phyloP scores from a whole-genome alignment of 768 basidiomycete genomes.

The Calocera viscosa region DNA sequence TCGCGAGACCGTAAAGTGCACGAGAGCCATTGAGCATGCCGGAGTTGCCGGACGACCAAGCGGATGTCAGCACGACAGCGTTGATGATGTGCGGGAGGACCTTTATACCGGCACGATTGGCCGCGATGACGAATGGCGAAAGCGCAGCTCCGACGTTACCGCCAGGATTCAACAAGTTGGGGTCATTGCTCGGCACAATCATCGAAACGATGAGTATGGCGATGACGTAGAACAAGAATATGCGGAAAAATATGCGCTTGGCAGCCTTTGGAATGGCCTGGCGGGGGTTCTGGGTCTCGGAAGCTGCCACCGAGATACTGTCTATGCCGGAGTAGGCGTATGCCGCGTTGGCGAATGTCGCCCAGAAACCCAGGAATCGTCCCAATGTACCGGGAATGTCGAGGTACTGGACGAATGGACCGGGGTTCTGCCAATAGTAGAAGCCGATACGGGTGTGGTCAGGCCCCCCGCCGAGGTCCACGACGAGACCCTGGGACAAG shows the following conservation, averaged over 20 bases:
- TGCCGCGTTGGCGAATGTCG: slow-evolving; percentile 47
- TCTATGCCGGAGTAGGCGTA: slow-evolving; percentile 49
- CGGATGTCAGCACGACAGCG: slow-evolving; percentile 56
- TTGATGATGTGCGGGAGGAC: slow-evolving; percentile 21
- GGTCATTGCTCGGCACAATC: slow-evolving; percentile 25
- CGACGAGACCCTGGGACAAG: slow-evolving; percentile 4
- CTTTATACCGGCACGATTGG: slow-evolving; percentile 23
- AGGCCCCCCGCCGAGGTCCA: slow-evolving; percentile 7
- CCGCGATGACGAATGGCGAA: slow-evolving; percentile 30
- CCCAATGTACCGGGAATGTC: slow-evolving; percentile 40
- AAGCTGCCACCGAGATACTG: slow-evolving; percentile 35
- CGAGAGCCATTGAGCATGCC: slow-evolving; percentile 11
- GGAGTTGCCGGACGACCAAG: slow-evolving; percentile 75
- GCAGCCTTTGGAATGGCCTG: slow-evolving; percentile 32
- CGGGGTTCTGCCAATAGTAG: slow-evolving; percentile 25
- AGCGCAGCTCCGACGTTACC: slow-evolving; percentile 20
- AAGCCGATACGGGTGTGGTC: slow-evolving; percentile 10
- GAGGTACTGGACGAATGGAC: slow-evolving; percentile 48
- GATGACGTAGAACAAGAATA: slow-evolving; percentile 23
- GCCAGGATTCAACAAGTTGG: slow-evolving; percentile 19
- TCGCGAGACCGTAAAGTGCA: slow-evolving; percentile 19
- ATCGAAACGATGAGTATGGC: slow-evolving; percentile 29
- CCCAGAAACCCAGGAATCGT: slow-evolving; percentile 49
- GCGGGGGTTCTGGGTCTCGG: slow-evolving; percentile 34
- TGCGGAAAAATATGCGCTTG: slow-evolving; percentile 29